Evolutionary conservation across 805 yeast species (phyloP), one percentile per base, ranked within the genome.

Genomic region (Starmerella vaccinii): DNA sequence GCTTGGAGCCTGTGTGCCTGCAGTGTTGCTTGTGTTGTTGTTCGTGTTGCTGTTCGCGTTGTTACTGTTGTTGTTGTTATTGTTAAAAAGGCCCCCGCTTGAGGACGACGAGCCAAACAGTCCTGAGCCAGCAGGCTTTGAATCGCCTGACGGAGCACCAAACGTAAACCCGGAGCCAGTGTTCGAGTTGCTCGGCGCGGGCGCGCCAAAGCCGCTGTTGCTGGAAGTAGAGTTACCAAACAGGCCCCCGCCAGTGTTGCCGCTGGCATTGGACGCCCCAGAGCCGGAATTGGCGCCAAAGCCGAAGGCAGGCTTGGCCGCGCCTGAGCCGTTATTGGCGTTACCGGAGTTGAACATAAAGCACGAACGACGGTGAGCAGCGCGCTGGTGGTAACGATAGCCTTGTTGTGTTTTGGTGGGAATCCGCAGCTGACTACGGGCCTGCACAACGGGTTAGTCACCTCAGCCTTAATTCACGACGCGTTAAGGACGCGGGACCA

Each of bases 311-410:
- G 37, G 38, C 21, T 32, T 32, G 4, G 46, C 21, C 9, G 38
- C 35, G 12, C 30, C 26, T 34, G 35, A 16, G 49, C 49, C 49
- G 27, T 23, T 27, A 30, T 44, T 41, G 22, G 34, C 29, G 47
- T 21, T 49, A 9, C 47, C 47, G 21, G 29, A 27, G 40, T 29
- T 47, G 50, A 47, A 47, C 44, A 47, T 47, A n/a, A n/a, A 15
- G 22, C 29, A 15, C 33, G 4, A 9, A 26, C 18, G n/a, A 26
- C 40, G 40, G 21, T 19, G n/a, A 15, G 26, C 34, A 7, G 45
- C 34, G 10, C 34, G 30, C 24, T 13, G 18, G n/a, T 12, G 22
- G n/a, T 16, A 13, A 13, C 15, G 46, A 15, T 24, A 21, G 13
- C 7, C 30, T 39, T 23, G 29, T 43, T 43, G 10, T 32, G 46